phyloP scores from a whole-genome alignment of 257 asterid genomes.

The Cruciata laevipes region DNA sequence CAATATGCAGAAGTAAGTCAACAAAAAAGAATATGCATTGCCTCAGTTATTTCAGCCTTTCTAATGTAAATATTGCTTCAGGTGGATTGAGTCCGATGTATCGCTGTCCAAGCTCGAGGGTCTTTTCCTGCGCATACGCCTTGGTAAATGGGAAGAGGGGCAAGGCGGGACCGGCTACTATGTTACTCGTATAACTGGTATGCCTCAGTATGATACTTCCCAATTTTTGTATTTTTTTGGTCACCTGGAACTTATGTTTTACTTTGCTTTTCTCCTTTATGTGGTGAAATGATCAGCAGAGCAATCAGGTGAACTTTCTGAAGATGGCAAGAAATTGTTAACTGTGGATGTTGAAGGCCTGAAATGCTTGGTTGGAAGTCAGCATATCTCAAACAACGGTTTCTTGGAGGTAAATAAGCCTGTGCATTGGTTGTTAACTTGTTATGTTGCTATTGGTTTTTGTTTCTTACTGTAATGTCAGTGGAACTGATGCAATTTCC shows the following conservation, averaged over 20 bases:
- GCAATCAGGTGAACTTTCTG: slow-evolving; percentile 18
- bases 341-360: slow-evolving; percentile 60
- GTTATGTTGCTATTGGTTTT: neutral
- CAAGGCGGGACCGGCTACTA: slow-evolving; percentile 48
- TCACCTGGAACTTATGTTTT: neutral
- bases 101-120: slow-evolving; percentile 43
- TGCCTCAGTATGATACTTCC: neutral
- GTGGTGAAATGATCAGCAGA: slow-evolving; percentile 24
- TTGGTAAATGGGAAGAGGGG: slow-evolving; percentile 49
- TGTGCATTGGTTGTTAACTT: neutral
- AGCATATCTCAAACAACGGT: slow-evolving; percentile 65
- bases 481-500: neutral
- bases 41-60: neutral
- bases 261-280: slow-evolving; percentile 6
- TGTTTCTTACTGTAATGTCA: neutral
- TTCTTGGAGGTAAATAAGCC: slow-evolving; percentile 53
- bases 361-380: slow-evolving; percentile 54
- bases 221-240: neutral
- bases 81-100: slow-evolving; percentile 41
- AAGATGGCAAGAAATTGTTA: slow-evolving; percentile 33
- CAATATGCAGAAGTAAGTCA: slow-evolving; percentile 53
- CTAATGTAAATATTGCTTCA: slow-evolving; percentile 19
- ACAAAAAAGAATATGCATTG: neutral
- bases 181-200: slow-evolving; percentile 65
- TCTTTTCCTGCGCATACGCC: slow-evolving; percentile 59